Conservation (phyloP, 225 moss, liverwort and hornwort species). For the Asterella californica region DNA sequence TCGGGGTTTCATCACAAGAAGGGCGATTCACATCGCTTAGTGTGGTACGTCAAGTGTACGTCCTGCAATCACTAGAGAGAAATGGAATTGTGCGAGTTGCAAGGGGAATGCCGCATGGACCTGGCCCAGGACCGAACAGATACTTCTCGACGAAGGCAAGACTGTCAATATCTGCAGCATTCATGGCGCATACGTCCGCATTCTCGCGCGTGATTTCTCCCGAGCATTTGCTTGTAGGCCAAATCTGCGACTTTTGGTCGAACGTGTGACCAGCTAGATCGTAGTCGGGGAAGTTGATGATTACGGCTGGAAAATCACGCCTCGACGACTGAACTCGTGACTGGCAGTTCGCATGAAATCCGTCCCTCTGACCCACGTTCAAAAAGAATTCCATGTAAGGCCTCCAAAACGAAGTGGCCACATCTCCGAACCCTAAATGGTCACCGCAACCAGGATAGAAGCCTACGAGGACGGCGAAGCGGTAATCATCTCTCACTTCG, state of each 20-base stretch:
- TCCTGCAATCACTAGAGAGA: no score
- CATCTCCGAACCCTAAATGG: constrained; percentile 41
- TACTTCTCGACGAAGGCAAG: constrained; percentile 36
- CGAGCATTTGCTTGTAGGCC: constrained; percentile 33
- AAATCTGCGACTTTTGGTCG: constrained; percentile 43
- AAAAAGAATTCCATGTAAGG: constrained; percentile 44
- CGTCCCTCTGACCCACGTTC: constrained; percentile 48
- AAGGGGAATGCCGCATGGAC: background rate
- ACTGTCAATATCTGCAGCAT: constrained; percentile 41
- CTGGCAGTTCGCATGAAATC: constrained; percentile 38
- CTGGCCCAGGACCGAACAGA: background rate
- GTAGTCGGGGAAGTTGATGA: constrained; percentile 30
- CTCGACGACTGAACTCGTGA: constrained; percentile 29
- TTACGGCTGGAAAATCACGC: background rate
- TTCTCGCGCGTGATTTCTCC: background rate
- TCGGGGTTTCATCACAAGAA: no score
- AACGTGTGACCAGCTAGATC: constrained; percentile 52
- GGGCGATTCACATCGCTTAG: no score
- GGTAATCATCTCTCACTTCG: constrained; percentile 33
- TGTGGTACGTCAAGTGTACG: no score
- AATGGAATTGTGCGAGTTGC: no score
- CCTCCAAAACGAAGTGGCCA: constrained; percentile 49
- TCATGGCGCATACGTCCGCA: constrained; percentile 47
- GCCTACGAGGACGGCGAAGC: constrained; percentile 42
- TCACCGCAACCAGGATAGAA: constrained; percentile 63